phyloP scores from a whole-genome alignment of 1,139 yeast species.

The Zygosaccharomyces pseudobailii region DNA sequence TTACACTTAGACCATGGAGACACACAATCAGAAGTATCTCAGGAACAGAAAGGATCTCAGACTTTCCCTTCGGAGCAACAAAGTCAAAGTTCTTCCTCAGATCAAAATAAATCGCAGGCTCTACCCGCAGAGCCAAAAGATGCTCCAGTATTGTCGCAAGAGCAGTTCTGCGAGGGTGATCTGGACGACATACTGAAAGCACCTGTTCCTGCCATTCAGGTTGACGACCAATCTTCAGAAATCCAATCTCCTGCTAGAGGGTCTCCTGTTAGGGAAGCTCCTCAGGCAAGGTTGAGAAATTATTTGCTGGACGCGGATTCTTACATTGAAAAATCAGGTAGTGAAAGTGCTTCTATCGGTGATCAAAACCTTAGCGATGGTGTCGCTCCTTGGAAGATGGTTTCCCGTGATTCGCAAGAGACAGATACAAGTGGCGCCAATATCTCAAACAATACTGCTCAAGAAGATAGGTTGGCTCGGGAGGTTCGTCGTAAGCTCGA shows the following conservation, averaged over 20 bases:
- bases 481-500: not conserved
- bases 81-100: not conserved
- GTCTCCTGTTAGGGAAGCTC: not conserved
- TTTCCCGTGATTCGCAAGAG: not conserved
- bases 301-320: not conserved
- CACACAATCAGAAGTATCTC: too few species aligned
- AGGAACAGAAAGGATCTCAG: too few species aligned
- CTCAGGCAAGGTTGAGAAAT: constrained; percentile 1
- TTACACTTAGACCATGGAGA: too few species aligned
- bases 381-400: not conserved
- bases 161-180: too few species aligned
- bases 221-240: not conserved
- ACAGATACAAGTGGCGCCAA: not conserved
- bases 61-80: too few species aligned
- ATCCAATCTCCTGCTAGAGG: not conserved
- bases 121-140: not conserved
- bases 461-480: not conserved
- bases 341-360: constrained; percentile 2
- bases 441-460: not conserved
- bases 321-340: not conserved
- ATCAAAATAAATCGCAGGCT: not conserved
- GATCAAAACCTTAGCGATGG: not conserved
- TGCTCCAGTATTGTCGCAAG: too few species aligned
- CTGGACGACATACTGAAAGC: not conserved
- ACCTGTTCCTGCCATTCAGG: not conserved